Base-by-base conservation (phyloP, 192 early-diverging fungal species). In the Chytriomyces sp. region DNA sequence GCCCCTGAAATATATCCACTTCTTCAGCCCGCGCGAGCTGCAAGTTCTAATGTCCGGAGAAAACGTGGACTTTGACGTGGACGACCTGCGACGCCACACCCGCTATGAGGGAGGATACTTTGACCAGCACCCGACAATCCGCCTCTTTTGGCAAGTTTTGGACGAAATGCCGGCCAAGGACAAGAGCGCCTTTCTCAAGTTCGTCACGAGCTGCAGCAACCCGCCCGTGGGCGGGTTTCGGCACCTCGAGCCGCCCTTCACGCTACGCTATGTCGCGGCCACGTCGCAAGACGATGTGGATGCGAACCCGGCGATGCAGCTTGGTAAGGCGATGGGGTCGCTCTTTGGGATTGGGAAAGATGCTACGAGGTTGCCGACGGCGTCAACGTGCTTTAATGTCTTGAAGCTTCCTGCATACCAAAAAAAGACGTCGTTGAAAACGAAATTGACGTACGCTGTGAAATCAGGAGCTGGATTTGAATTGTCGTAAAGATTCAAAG, bases 361-460 rank as follows among this genome's bases (percentile, higher is more conserved):
- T 64, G 39, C 60, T 3, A 40, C 52, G 17, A 58, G 78, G 30
- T 53, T 83, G 57, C 81, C 81, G 39, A 82, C 81, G 6, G 52
- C 80, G 19, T 40, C 77, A 2, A 83, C 81, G 2, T 83, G 81
- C 54, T 81, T 83, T 54, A 83, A 83, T 62, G 56, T 82, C 5
- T 56, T 83, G 44, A 82, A 70, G 64, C 52, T 83, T 33, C 81
- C 81, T n/a, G 72, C 66, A 0, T 82, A 81, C 64, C 53, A 54
- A 17, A 81, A 73, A 39, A 77, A 76, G 54, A 39, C 54, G 6
- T 53, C 72, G 8, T 41, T 82, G 39, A 84, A 70, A 55, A 53
- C 54, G 34, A 82, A 82, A 41, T 62, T 82, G 39, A 7, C 72
- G 64, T 79, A 79, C 70, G 74, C 81, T 12, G 74, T 81, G 39